phyloP scores from a whole-genome alignment of 2,329 filamentous ascomycete species.

The Pseudocercospora fuligena region DNA sequence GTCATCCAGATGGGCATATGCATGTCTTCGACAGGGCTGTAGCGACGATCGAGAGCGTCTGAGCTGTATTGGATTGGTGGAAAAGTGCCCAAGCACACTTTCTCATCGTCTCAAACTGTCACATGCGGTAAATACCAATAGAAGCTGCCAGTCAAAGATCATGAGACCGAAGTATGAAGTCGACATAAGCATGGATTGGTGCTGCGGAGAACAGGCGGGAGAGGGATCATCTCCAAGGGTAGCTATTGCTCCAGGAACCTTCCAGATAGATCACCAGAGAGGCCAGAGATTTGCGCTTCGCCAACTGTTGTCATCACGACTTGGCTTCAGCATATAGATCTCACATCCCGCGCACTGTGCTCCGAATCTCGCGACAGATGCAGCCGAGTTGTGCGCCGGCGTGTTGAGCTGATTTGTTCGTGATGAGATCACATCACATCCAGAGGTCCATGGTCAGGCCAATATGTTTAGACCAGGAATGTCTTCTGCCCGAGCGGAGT shows the following conservation, averaged over 20 bases:
- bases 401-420: neutral
- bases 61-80: neutral
- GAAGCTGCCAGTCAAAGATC: conserved; percentile 3
- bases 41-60: neutral
- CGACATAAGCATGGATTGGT: neutral
- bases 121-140: neutral
- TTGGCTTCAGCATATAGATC: neutral
- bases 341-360: neutral
- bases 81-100: neutral
- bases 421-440: neutral
- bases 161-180: conserved; percentile 5
- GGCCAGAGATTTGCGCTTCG: neutral
- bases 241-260: neutral
- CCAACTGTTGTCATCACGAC: conserved; percentile 1
- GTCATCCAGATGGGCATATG: conserved; percentile 6
- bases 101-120: neutral
- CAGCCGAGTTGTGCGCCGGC: neutral
- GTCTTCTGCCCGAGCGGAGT: neutral
- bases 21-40: neutral
- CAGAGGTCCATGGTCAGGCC: conserved; percentile 3
- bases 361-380: neutral
- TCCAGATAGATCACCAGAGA: conserved; percentile 2
- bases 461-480: neutral
- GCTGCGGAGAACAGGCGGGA: conserved; percentile 2
- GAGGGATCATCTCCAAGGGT: conserved; percentile 7